Percentiles rank a stretch among this genome's conserved stretches.
These are phyloP conservation scores for Sporothrix protearum DNA, from an alignment of 2,329 filamentous ascomycete genomes.

Conservation along the genomic window DNA sequence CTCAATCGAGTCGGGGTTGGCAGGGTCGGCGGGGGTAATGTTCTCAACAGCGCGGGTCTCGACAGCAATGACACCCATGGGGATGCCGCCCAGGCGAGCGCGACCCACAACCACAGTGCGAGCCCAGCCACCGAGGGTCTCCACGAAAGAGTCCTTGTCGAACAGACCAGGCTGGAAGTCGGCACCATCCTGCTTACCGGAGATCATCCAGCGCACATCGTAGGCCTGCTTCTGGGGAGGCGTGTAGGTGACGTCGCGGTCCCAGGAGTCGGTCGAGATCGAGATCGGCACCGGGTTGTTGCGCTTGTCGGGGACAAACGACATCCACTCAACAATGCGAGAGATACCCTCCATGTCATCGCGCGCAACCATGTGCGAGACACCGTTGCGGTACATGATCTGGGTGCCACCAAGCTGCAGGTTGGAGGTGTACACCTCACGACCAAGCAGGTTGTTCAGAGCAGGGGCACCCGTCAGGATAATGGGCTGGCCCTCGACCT, in stretches of 20 bases:
- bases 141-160: conserved; percentile 93
- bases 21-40: conserved; percentile 90
- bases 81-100: conserved; percentile 93
- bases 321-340: conserved; percentile 98
- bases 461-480: conserved; percentile 96
- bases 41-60: conserved; percentile 97
- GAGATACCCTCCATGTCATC: conserved; percentile 98
- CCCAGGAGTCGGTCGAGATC: conserved; percentile 80
- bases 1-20: conserved; percentile 97
- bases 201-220: conserved; percentile 92
- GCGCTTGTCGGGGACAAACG: conserved; percentile 94
- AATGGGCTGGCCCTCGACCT: conserved; percentile 98
- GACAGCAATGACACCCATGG: conserved; percentile 95
- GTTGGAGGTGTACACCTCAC: conserved; percentile 98
- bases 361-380: conserved; percentile 96
- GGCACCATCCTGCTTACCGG: conserved; percentile 77
- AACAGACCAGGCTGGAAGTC: conserved; percentile 90
- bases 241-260: conserved; percentile 84
- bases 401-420: conserved; percentile 99
- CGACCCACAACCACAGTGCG: conserved; percentile 94
- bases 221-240: conserved; percentile 79
- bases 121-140: conserved; percentile 95
- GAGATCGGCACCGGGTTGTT: conserved; percentile 89
- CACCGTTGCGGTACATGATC: conserved; percentile 99
- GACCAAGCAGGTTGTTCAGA: conserved; percentile 95